Evolutionary conservation across 139 green algal species (phyloP), one percentile per base, ranked within the genome.

Genomic region (Chlamydomonas sp.): DNA sequence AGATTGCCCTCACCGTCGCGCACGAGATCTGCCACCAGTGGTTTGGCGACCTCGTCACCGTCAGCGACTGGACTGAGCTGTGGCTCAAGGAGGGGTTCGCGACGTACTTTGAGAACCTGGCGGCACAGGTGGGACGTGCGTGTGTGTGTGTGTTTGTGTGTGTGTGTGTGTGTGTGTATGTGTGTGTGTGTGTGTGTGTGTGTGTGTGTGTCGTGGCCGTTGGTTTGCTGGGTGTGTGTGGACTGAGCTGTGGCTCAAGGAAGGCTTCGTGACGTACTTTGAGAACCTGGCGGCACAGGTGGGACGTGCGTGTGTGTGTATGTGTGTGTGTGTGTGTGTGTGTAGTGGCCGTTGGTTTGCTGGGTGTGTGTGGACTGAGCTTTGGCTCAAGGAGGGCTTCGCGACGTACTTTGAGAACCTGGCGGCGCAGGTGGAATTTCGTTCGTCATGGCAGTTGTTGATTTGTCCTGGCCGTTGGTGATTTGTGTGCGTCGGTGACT

Each of bases 181-280:
- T n/a, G n/a, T n/a, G n/a, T n/a, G n/a, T n/a, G n/a, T n/a, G n/a
- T n/a, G n/a, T n/a, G n/a, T n/a, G n/a, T n/a, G n/a, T n/a, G n/a
- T n/a, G n/a, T n/a, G n/a, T n/a, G n/a, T n/a, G n/a, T n/a, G n/a
- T n/a, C n/a, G n/a, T n/a, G n/a, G n/a, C n/a, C n/a, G n/a, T 26
- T 54, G 34, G 35, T 50, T 49, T 5, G 20, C 35, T 35, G 35
- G 5, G 49, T 5, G 34, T 5, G n/a, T n/a, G n/a, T n/a, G n/a
- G n/a, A n/a, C n/a, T n/a, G n/a, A n/a, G n/a, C n/a, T n/a, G n/a
- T 95, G 90, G 89, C 80, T 97, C 2, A 96, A 95, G 58, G 90
- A 97, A 75, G 92, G 92, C 48, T 92, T 91, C 70, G 89, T 89
- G 4, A 84, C 75, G 13, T 96, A 96, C 80, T 88, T 93, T 71